Evolutionary conservation across 2,329 filamentous ascomycete genomes (phyloP).

Genomic region (Colletotrichum liaoningense): DNA sequence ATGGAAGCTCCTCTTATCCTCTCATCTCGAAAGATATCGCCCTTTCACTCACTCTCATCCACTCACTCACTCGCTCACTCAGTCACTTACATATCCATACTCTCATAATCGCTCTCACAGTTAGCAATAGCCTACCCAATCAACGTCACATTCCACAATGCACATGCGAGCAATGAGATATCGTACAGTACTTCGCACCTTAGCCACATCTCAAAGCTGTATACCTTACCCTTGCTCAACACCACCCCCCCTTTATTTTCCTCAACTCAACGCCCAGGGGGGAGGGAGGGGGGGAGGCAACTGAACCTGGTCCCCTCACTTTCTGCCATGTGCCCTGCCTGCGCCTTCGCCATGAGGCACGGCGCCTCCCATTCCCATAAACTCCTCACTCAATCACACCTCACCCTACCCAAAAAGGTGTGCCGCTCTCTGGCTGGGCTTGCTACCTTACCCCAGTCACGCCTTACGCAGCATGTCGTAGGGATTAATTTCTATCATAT

Average conservation of each 20-base stretch:
- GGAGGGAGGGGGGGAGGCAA: background rate
- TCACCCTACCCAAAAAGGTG: background rate
- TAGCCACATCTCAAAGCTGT: background rate
- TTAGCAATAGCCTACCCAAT: background rate
- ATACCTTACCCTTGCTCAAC: background rate
- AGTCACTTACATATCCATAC: background rate
- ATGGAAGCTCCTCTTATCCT: background rate
- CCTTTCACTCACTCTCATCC: background rate
- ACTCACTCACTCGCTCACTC: background rate
- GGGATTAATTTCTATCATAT: background rate
- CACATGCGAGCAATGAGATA: background rate
- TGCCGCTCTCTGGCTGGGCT: background rate
- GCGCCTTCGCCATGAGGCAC: constrained; percentile 7
- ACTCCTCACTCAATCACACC: constrained; percentile 20
- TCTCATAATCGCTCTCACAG: background rate
- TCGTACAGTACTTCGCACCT: too few relatives aligned
- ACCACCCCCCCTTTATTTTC: background rate
- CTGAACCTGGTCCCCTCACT: background rate
- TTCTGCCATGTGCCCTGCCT: constrained; percentile 25
- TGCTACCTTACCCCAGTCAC: background rate
- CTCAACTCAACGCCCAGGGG: constrained; percentile 10
- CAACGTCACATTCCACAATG: background rate
- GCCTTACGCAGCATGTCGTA: constrained; percentile 13
- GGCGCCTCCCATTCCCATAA: constrained; percentile 11
- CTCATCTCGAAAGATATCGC: background rate